Base-by-base conservation (phyloP, 495 filamentous ascomycete species). In the Penicillium canescens region DNA sequence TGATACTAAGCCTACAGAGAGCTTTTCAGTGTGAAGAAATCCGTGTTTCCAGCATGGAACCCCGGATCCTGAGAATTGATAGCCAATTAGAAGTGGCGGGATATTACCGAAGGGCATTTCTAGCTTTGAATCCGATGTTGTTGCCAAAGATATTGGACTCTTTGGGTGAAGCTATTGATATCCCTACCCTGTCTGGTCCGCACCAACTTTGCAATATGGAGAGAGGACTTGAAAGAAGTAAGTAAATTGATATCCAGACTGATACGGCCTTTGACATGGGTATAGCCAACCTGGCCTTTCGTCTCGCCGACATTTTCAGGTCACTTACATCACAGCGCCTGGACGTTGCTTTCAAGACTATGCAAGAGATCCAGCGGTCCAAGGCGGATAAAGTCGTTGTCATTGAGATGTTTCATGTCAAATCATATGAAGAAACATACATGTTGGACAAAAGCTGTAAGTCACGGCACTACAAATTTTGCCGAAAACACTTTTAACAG, bases 1-100 rank as follows among this genome's bases (percentile, higher is more conserved):
- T 42, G 40, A 42, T 23, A 42, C 40, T 42, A 42, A 24, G 40
- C 13, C 20, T 42, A 5, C 20, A 42, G 20, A 42, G 4, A 11
- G 40, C 40, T 42, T 42, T 42, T 24, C 11, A 42, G 40, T 42
- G 40, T 23, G 40, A 42, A 42, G 40, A 42, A 42, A 42, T 42
- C 20, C 40, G 40, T 42, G 20, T 42, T 24, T 42, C 40, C 20
- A 24, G 40, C 10, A 42, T 42, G 20, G 9, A 42, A 13, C 3
- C 13, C 40, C 40, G 6, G 18, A 42, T 23, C 10, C 8, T 42
- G 40, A 42, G 40, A 23, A 42, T 42, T 24, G 40, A 42, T 10
- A 42, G 40, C 40, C 20, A 42, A 5, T 23, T 24, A 42, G 40
- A 24, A 42, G 40, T 24, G 40, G 11, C 24, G 21, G 40, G 13